Conservation (phyloP, 805 yeast genomes). For the Kurtzmaniella fragi region DNA sequence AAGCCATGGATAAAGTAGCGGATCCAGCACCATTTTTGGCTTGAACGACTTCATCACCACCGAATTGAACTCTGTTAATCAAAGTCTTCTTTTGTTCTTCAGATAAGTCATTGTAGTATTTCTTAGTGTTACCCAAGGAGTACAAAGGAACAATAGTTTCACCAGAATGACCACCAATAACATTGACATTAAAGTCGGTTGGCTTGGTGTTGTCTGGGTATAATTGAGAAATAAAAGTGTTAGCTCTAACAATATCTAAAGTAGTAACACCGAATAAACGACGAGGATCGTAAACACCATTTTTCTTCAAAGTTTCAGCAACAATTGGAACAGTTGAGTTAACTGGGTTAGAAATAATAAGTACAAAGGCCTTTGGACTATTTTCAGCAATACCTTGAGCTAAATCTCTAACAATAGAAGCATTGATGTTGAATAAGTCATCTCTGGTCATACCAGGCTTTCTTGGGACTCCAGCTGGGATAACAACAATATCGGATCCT, state of each 20-base stretch:
- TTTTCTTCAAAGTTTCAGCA: slow-evolving; percentile 67
- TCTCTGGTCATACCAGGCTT: slow-evolving; percentile 95
- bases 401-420: slow-evolving; percentile 69
- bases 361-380: slow-evolving; percentile 71
- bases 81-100: slow-evolving; percentile 63
- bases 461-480: slow-evolving; percentile 90
- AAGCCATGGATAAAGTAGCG: slow-evolving; percentile 83
- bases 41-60: slow-evolving; percentile 86
- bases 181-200: slow-evolving; percentile 60
- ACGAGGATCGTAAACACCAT: slow-evolving; percentile 64
- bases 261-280: slow-evolving; percentile 86
- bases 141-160: slow-evolving; percentile 88
- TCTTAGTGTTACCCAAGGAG: slow-evolving; percentile 38
- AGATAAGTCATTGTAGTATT: slow-evolving; percentile 37
- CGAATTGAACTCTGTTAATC: slow-evolving; percentile 87
- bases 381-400: slow-evolving; percentile 69
- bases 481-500: slow-evolving; percentile 45
- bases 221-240: slow-evolving; percentile 66
- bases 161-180: slow-evolving; percentile 94
- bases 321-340: slow-evolving; percentile 91
- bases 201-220: slow-evolving; percentile 39
- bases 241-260: slow-evolving; percentile 82
- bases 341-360: slow-evolving; percentile 89
- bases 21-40: slow-evolving; percentile 84
- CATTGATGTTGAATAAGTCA: slow-evolving; percentile 79